Percentiles rank a stretch among this genome's conserved stretches.
Evolutionary conservation across 352 stramenopile species (phyloP).

Genomic region (Phytophthora sp.): DNA sequence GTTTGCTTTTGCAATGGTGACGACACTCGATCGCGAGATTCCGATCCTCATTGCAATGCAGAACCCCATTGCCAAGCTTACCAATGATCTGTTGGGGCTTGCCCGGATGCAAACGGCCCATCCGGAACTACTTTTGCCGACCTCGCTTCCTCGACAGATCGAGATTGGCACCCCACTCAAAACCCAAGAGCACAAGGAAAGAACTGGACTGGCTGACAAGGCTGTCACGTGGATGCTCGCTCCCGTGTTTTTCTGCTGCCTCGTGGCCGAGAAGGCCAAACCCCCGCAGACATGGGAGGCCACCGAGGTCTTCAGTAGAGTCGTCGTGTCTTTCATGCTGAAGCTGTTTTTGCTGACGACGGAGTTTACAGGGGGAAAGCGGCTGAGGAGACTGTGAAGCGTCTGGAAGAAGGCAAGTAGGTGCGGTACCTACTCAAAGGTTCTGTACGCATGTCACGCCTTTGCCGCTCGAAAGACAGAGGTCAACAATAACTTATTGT

Average conservation of each 20-base stretch:
- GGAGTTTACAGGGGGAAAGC: not conserved
- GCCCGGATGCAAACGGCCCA: slow-evolving; percentile 5
- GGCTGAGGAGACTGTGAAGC: not conserved
- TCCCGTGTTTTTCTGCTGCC: slow-evolving; percentile 54
- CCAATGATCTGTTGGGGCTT: not conserved
- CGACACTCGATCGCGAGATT: slow-evolving; percentile 5
- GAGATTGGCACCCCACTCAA: not conserved
- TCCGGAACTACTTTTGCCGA: slow-evolving; percentile 4
- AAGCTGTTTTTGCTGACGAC: slow-evolving; percentile 34
- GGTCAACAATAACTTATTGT: slow-evolving; percentile 4
- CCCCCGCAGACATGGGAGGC: slow-evolving; percentile 28
- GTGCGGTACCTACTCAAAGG: no score
- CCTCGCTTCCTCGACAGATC: not conserved
- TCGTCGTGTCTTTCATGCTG: slow-evolving; percentile 54
- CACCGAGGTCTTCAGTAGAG: slow-evolving; percentile 47
- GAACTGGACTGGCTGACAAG: slow-evolving; percentile 24
- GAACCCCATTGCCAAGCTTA: not conserved
- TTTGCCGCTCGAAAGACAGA: not conserved
- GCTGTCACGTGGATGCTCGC: slow-evolving; percentile 42
- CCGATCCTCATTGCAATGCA: slow-evolving; percentile 1
- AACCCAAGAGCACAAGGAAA: slow-evolving; percentile 10
- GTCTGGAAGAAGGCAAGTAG: slow-evolving; percentile 11
- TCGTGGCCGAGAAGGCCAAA: slow-evolving; percentile 37
- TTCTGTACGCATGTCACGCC: not conserved
- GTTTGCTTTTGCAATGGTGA: slow-evolving; percentile 15